phyloP scores from a whole-genome alignment of 2,329 filamentous ascomycete species.

The Fusarium odoratissimum region DNA sequence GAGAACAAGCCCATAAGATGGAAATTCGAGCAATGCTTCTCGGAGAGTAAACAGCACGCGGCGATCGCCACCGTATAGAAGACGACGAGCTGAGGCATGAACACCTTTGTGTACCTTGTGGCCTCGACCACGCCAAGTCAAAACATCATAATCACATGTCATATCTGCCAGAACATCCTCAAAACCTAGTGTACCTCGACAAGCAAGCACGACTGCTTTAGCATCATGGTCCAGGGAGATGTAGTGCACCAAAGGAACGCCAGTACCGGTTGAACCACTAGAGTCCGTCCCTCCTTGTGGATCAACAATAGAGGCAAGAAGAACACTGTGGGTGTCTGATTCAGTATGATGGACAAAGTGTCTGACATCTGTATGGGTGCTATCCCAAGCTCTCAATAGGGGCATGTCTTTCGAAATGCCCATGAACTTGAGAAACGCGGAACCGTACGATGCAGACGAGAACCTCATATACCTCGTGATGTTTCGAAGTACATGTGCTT shows the following conservation, averaged over 20 bases:
- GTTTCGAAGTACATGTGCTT: conserved; percentile 69
- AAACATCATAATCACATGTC: conserved; percentile 77
- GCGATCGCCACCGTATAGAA: conserved; percentile 75
- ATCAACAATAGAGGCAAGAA: conserved; percentile 78
- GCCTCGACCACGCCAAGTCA: conserved; percentile 70
- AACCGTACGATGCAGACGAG: conserved; percentile 74
- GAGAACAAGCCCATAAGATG: conserved; percentile 76
- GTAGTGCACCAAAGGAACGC: conserved; percentile 78
- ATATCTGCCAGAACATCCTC: conserved; percentile 80
- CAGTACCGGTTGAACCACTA: conserved; percentile 72
- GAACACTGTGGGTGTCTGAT: conserved; percentile 66
- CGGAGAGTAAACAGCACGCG: conserved; percentile 74
- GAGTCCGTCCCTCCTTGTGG: conserved; percentile 74
- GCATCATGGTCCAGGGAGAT: conserved; percentile 78
- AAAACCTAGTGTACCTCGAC: conserved; percentile 77
- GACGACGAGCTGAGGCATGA: conserved; percentile 74
- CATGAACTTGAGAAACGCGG: conserved; percentile 71
- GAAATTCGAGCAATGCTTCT: conserved; percentile 72
- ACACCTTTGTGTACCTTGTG: conserved; percentile 82
- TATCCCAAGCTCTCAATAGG: conserved; percentile 55
- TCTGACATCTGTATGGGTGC: conserved; percentile 69
- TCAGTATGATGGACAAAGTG: conserved; percentile 73
- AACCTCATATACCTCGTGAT: conserved; percentile 74
- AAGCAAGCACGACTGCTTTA: conserved; percentile 77
- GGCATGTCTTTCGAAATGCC: conserved; percentile 67